These are phyloP conservation scores for Alternaria tenuissima DNA, from an alignment of 2,329 filamentous ascomycete genomes.

Conservation along the genomic window DNA sequence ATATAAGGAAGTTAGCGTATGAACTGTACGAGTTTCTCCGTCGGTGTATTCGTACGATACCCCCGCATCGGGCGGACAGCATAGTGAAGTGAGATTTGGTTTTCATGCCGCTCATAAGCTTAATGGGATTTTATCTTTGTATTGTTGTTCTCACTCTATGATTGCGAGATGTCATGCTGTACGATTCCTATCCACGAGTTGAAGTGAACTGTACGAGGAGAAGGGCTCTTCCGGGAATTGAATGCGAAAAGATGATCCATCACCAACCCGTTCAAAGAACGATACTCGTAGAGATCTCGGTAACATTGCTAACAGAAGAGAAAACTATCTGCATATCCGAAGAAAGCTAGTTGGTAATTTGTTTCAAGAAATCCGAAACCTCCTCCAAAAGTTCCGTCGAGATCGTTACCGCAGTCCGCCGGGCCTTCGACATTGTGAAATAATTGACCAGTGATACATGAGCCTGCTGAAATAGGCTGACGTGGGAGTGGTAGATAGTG, in stretches of 20 bases:
- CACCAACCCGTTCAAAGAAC: background rate
- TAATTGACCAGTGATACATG: slow-evolving; percentile 30
- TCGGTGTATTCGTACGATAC: slow-evolving; percentile 12
- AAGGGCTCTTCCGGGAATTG: background rate
- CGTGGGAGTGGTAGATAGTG: slow-evolving; percentile 1
- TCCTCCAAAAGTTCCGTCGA: slow-evolving; percentile 32
- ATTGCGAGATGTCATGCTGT: background rate
- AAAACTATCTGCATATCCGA: slow-evolving; percentile 24
- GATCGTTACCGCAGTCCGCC: slow-evolving; percentile 18
- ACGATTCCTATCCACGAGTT: background rate
- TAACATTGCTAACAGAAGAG: slow-evolving; percentile 1
- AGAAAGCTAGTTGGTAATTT: slow-evolving; percentile 2
- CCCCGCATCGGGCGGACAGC: background rate
- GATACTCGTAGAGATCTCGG: background rate
- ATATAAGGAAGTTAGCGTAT: background rate
- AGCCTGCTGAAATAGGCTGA: slow-evolving; percentile 4
- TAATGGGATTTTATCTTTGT: background rate
- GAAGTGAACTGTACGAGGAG: background rate
- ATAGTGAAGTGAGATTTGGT: background rate
- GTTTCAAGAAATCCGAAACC: slow-evolving; percentile 23
- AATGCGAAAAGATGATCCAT: slow-evolving; percentile 4
- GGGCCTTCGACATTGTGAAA: slow-evolving; percentile 24
- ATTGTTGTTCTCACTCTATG: background rate
- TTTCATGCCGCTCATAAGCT: background rate
- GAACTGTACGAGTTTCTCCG: background rate